Percentiles rank a stretch among this genome's conserved stretches.
Conservation (phyloP, 768 basidiomycete genomes). For the Leucocoprinus birnbaumii region DNA sequence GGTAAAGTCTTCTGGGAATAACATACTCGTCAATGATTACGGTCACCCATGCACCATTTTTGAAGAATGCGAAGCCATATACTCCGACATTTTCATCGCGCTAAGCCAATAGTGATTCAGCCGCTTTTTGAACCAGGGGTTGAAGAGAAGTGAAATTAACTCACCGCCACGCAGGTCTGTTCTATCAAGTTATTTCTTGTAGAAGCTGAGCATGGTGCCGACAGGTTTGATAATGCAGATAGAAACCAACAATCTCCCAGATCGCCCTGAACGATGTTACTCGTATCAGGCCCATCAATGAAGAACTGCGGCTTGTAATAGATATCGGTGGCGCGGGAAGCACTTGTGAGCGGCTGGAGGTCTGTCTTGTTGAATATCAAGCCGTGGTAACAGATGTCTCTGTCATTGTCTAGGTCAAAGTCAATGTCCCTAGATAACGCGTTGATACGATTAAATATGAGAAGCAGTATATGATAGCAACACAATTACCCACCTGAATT, state of each 20-base stretch:
- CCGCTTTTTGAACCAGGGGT: no score
- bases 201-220: no score
- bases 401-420: conserved; percentile 55
- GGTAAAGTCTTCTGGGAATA: no score
- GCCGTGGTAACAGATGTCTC: conserved; percentile 36
- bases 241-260: conserved; percentile 58
- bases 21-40: conserved; percentile 57
- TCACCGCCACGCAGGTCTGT: conserved; percentile 35
- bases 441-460: no score
- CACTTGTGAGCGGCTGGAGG: conserved; percentile 24
- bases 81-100: conserved; percentile 52
- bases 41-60: conserved; percentile 49
- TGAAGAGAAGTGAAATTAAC: conserved; percentile 12
- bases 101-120: conserved; percentile 17
- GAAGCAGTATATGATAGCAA: no score
- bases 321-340: conserved; percentile 42
- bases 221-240: conserved; percentile 46
- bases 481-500: conserved; percentile 49
- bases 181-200: conserved; percentile 46
- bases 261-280: conserved; percentile 48
- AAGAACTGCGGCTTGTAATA: conserved; percentile 52
- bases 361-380: conserved; percentile 16
- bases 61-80: conserved; percentile 58
- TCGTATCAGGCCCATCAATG: conserved; percentile 38
- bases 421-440: conserved; percentile 52